Evolutionary conservation across 108 stramenopile genomes (phyloP).

Genomic region (Cyclostephanos tholiformis): DNA sequence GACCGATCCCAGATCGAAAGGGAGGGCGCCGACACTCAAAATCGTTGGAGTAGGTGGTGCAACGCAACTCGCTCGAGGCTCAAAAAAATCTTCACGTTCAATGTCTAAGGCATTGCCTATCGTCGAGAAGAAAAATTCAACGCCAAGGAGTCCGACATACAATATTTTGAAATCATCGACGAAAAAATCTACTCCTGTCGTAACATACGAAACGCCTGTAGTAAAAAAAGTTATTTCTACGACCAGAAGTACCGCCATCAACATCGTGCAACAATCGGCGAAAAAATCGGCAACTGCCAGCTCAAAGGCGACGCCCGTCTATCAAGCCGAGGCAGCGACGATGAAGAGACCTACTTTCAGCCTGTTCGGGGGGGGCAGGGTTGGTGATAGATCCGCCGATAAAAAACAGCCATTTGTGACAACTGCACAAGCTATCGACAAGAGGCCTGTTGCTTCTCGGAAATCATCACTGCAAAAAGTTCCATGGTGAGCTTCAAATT

Average conservation of each 20-base stretch:
- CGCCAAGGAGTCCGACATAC: too few relatives aligned
- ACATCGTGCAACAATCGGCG: too few relatives aligned
- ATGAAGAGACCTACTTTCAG: slow-evolving; percentile 1
- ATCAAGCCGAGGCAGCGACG: background rate
- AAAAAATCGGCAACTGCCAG: background rate
- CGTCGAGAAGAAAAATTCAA: background rate
- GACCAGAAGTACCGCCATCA: too few relatives aligned
- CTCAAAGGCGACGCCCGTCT: background rate
- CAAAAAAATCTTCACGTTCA: background rate
- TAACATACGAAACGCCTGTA: too few relatives aligned
- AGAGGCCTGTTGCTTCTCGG: too few relatives aligned
- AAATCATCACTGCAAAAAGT: background rate
- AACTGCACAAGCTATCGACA: background rate
- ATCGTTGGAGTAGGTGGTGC: background rate
- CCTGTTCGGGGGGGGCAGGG: slow-evolving; percentile 2
- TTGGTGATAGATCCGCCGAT: background rate
- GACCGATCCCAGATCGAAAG: background rate
- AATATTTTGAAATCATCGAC: too few relatives aligned
- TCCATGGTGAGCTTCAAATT: background rate
- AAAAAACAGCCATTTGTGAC: background rate
- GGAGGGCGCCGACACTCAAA: slow-evolving; percentile 1
- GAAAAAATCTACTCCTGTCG: too few relatives aligned
- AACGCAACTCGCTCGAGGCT: background rate
- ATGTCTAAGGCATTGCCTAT: background rate
- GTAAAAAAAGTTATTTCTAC: too few relatives aligned